Percentiles rank a stretch among this genome's conserved stretches.
Evolutionary conservation across 2,329 filamentous ascomycete genomes (phyloP).

Genomic region (Didymella pinodella): DNA sequence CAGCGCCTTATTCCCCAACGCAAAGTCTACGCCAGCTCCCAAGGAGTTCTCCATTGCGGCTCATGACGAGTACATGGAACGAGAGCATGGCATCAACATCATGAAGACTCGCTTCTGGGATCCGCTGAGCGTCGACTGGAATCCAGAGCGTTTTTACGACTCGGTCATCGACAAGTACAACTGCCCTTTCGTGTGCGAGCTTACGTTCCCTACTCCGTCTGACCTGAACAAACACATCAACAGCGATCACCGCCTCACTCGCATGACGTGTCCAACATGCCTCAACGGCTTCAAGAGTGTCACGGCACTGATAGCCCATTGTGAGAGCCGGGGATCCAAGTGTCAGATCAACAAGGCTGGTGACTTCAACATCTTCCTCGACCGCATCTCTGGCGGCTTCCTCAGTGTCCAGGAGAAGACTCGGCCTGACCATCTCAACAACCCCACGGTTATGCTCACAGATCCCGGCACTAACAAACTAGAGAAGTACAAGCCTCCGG

Average conservation of each 20-base stretch:
- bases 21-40: conserved; percentile 39
- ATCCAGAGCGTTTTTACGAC: conserved; percentile 58
- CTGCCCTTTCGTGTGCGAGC: conserved; percentile 65
- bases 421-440: conserved; percentile 44
- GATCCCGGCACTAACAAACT: conserved; percentile 33
- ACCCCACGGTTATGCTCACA: conserved; percentile 27
- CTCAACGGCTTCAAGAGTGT: conserved; percentile 51
- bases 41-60: conserved; percentile 42
- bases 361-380: conserved; percentile 48
- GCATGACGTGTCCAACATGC: conserved; percentile 52
- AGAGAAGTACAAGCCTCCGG: conserved; percentile 37
- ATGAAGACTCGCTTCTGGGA: conserved; percentile 57
- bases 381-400: conserved; percentile 55
- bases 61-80: conserved; percentile 38
- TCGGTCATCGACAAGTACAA: conserved; percentile 56
- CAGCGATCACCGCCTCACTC: conserved; percentile 45
- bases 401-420: conserved; percentile 41
- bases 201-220: conserved; percentile 33
- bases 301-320: conserved; percentile 52
- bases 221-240: conserved; percentile 51
- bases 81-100: conserved; percentile 48
- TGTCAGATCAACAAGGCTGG: conserved; percentile 49
- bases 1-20: conserved; percentile 48
- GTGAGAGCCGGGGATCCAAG: conserved; percentile 45
- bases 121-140: conserved; percentile 59